Evolutionary conservation across 2,329 filamentous ascomycete genomes (phyloP), one percentile per base, ranked within the genome.

Genomic region (Phyllosticta ampelicida): DNA sequence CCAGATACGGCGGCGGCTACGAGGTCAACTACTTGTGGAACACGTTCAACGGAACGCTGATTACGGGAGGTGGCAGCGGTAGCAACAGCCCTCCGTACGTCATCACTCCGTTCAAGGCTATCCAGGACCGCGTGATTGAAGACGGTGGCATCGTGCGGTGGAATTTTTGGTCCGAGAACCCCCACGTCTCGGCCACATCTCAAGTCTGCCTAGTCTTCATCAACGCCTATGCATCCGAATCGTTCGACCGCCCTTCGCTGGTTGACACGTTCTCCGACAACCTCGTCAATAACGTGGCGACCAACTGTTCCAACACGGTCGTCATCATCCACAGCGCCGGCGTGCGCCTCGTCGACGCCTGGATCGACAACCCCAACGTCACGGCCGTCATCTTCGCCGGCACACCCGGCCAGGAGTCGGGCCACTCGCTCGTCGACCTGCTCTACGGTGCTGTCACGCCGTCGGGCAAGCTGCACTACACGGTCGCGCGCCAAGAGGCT

Each of bases 381-480:
- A 67, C 62, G 18, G 65, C 63, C 11, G 68, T 71, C 21, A 55
- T 71, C 4, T 64, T 67, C 29, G 68, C 68, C 9, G 66, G 68
- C 51, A 67, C 61, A 64, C 13, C 64, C 61, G 68, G 68, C 19
- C 65, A 69, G 58, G 67, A 70, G 58, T 56, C 56, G 9, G 66
- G 67, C 18, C 64, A 67, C 56, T 63, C 61, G n/a, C 55, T 68
- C 21, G 64, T 63, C 13, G 67, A 67, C 20, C 59, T 65, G 20
- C 63, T 66, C 13, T 66, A 64, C 58, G 66, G 66, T 26, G 61
- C 59, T 55, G 60, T 85, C 16, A 92, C 90, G 64, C 85, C 86
- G 0, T 89, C 83, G 54, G 90, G 91, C n/a, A 86, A 87, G 58
- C 75, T 96, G 1, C 91, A 91, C 0, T 96, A 95, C 72, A 95